Percentiles rank a stretch among this genome's conserved stretches.
These are phyloP conservation scores for Hemisphaericaspora xylanilytica DNA, from an alignment of 1,139 yeast genomes.

Conservation along the genomic window DNA sequence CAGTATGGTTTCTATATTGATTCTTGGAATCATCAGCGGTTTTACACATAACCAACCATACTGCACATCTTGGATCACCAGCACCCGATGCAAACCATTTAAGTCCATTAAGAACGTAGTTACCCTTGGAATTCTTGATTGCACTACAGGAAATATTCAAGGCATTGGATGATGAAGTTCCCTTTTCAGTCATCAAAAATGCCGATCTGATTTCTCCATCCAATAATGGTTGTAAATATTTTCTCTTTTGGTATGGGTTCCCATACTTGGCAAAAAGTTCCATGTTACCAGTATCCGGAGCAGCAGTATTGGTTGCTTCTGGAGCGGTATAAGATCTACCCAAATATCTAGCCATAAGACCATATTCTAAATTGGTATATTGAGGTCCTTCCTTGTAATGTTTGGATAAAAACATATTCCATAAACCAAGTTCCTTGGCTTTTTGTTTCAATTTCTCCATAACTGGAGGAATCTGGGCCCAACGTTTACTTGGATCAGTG, in stretches of 20 bases:
- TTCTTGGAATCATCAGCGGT: conserved; percentile 39
- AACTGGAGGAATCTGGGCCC: conserved; percentile 51
- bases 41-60: conserved; percentile 69
- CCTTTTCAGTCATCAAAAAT: conserved; percentile 69
- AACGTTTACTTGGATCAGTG: conserved; percentile 41
- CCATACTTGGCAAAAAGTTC: conserved; percentile 66
- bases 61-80: conserved; percentile 63
- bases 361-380: conserved; percentile 64
- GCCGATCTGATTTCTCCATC: conserved; percentile 64
- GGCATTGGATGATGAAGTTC: conserved; percentile 66
- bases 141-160: conserved; percentile 59
- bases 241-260: conserved; percentile 46
- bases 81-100: conserved; percentile 81
- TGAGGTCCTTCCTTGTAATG: conserved; percentile 64
- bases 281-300: conserved; percentile 80
- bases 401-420: conserved; percentile 64
- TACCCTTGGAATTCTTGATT: conserved; percentile 38
- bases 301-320: conserved; percentile 62
- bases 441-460: conserved; percentile 53
- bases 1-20: conserved; percentile 56
- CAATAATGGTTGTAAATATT: conserved; percentile 57
- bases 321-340: conserved; percentile 59
- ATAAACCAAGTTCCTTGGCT: conserved; percentile 57
- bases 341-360: conserved; percentile 66
- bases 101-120: conserved; percentile 59